phyloP scores from a whole-genome alignment of 2,329 filamentous ascomycete genomes.

The Tolypocladium sp. region DNA sequence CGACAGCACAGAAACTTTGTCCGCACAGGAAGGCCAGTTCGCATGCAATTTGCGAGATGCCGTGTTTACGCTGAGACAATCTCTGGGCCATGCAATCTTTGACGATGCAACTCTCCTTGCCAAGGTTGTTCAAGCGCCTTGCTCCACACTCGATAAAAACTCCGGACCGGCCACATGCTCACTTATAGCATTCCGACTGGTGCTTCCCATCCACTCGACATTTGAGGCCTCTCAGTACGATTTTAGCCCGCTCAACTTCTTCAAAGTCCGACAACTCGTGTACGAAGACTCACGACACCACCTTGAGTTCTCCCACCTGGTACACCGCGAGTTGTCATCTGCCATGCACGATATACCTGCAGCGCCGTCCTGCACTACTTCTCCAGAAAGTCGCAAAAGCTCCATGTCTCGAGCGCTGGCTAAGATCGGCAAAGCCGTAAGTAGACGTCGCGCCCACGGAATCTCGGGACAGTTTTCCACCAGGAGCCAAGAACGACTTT shows the following conservation, averaged over 20 bases:
- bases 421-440: neutral
- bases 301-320: conserved; percentile 48
- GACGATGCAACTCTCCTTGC: conserved; percentile 35
- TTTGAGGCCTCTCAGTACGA: conserved; percentile 41
- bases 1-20: conserved; percentile 25
- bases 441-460: neutral
- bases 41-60: conserved; percentile 32
- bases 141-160: conserved; percentile 7
- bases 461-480: neutral
- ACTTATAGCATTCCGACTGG: conserved; percentile 48
- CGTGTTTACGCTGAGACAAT: conserved; percentile 29
- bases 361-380: conserved; percentile 2
- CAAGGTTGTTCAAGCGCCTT: conserved; percentile 33
- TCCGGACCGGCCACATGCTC: conserved; percentile 7
- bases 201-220: conserved; percentile 52
- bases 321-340: conserved; percentile 49
- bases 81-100: conserved; percentile 34
- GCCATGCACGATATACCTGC: conserved; percentile 11
- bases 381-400: neutral
- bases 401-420: neutral
- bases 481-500: conserved; percentile 7
- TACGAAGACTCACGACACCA: conserved; percentile 39
- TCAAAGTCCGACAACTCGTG: conserved; percentile 56
- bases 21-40: conserved; percentile 33
- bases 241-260: conserved; percentile 55